Evolutionary conservation across 2,329 filamentous ascomycete species (phyloP).

Genomic region (Stromatinia cepivora): DNA sequence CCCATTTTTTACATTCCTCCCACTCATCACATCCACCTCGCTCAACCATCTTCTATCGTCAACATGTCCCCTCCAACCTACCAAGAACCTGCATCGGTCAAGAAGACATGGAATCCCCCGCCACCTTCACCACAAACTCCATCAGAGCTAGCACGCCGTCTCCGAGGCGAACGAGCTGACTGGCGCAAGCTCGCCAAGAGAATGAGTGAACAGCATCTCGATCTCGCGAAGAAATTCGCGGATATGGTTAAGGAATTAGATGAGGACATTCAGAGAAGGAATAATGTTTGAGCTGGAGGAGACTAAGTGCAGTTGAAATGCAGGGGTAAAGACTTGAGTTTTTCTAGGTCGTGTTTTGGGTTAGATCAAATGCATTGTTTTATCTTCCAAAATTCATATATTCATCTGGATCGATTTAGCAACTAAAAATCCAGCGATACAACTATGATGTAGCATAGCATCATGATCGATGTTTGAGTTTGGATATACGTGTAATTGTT

Average conservation of each 20-base stretch:
- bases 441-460: neutral
- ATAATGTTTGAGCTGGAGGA: neutral
- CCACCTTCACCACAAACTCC: too few relatives aligned
- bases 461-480: neutral
- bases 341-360: neutral
- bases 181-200: too few relatives aligned
- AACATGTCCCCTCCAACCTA: neutral
- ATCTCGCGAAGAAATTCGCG: neutral
- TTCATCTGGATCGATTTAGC: neutral
- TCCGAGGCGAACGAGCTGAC: too few relatives aligned
- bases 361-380: neutral
- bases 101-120: neutral
- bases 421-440: too few relatives aligned
- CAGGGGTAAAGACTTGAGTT: too few relatives aligned
- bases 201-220: too few relatives aligned
- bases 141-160: too few relatives aligned
- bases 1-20: too few relatives aligned
- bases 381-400: neutral
- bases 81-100: too few relatives aligned
- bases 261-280: neutral
- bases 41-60: neutral
- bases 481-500: neutral
- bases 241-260: neutral
- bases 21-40: too few relatives aligned
- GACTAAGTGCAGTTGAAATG: neutral